A percentile compares a stretch with the other conserved stretches of the same genome.
phyloP scores from a whole-genome alignment of 169 alveolate species.

The Perkinsus marinus region DNA sequence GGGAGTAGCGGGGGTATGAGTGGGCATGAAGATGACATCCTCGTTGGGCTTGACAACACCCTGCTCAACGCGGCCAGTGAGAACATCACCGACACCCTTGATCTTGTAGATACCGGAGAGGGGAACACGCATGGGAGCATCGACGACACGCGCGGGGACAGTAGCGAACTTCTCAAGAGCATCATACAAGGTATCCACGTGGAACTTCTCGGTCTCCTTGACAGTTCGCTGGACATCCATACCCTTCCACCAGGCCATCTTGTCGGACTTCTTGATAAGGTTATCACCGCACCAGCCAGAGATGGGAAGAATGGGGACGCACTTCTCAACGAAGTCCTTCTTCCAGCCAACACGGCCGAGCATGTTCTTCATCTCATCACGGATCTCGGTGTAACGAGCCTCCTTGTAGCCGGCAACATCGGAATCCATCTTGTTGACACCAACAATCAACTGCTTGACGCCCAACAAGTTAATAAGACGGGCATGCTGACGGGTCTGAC shows the following conservation, averaged over 20 bases:
- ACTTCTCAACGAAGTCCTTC: conserved; percentile 65
- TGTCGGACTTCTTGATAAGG: conserved; percentile 82
- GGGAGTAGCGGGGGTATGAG: neutral
- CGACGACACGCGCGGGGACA: conserved; percentile 91
- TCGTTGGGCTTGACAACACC: conserved; percentile 85
- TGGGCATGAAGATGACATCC: conserved; percentile 33
- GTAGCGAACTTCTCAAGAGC: conserved; percentile 83
- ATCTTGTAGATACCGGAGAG: conserved; percentile 95
- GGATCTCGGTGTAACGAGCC: conserved; percentile 88
- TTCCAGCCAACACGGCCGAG: conserved; percentile 92
- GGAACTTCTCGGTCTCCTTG: neutral
- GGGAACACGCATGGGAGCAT: conserved; percentile 92
- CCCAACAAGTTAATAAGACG: conserved; percentile 95
- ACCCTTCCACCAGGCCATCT: conserved; percentile 97
- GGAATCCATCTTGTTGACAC: conserved; percentile 97
- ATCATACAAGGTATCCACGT: conserved; percentile 72
- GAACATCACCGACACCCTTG: conserved; percentile 98
- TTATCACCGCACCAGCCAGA: conserved; percentile 97
- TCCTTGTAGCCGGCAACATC: conserved; percentile 64
- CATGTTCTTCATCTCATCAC: conserved; percentile 81
- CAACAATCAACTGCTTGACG: conserved; percentile 94
- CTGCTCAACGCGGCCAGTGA: conserved; percentile 97
- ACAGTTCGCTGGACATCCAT: neutral
- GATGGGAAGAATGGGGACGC: conserved; percentile 88
- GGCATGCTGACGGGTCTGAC: conserved; percentile 97